Evolutionary conservation across 768 basidiomycete species (phyloP).

Genomic region (Tulasnella sp.): DNA sequence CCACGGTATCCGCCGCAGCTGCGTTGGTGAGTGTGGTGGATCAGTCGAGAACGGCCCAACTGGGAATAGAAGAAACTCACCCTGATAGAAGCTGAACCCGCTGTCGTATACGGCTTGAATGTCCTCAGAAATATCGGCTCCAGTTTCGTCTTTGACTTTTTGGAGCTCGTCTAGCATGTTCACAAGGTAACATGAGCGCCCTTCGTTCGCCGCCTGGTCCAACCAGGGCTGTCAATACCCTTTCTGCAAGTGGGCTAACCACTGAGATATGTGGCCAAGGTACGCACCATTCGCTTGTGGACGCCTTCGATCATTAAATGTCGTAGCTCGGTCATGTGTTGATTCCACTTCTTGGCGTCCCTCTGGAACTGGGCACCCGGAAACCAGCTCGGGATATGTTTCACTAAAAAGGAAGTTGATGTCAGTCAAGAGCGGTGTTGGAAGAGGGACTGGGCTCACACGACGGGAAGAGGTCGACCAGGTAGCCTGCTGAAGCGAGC

Average conservation of each 20-base stretch:
- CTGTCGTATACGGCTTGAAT: neutral
- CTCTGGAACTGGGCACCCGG: slow-evolving; percentile 15
- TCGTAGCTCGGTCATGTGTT: neutral
- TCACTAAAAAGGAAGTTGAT: neutral
- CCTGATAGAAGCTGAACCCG: neutral
- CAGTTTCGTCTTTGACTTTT: neutral
- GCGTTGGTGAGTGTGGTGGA: too few relatives aligned
- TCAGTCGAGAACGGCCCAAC: too few relatives aligned
- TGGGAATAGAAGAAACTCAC: neutral
- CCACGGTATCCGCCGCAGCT: too few relatives aligned
- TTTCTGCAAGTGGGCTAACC: neutral
- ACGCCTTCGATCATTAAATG: neutral
- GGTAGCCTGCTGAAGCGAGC: neutral
- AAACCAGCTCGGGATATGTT: slow-evolving; percentile 17
- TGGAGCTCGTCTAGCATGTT: neutral
- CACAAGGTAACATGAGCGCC: neutral
- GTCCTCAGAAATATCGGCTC: neutral
- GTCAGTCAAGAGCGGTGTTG: too few relatives aligned
- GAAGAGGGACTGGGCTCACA: neutral
- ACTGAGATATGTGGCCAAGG: neutral
- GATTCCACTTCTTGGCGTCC: neutral
- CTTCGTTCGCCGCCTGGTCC: neutral
- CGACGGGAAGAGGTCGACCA: neutral
- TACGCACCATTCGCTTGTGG: neutral
- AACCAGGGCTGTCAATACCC: too few relatives aligned